These are phyloP conservation scores for Chlamydomonas sp. DNA, from an alignment of 139 green algal genomes.

Conservation along the genomic window DNA sequence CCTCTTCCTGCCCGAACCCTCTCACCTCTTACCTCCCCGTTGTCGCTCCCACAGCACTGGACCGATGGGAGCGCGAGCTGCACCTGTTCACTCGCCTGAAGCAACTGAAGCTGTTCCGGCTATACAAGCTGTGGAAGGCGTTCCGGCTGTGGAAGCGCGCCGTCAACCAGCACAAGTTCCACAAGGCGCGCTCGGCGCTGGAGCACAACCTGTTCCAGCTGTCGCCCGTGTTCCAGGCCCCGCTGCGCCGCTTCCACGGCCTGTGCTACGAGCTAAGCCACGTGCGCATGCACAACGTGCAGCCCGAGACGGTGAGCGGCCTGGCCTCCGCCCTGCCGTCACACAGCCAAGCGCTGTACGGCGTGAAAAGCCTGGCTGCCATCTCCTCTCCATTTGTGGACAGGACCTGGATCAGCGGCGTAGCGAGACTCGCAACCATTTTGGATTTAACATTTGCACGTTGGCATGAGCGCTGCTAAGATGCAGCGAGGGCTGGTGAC, in stretches of 20 bases:
- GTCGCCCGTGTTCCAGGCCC: constrained; percentile 73
- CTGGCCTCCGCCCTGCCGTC: no score
- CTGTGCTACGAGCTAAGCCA: constrained; percentile 71
- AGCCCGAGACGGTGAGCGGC: constrained; percentile 40
- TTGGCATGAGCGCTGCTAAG: no score
- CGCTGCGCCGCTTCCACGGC: constrained; percentile 56
- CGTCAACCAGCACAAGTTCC: constrained; percentile 74
- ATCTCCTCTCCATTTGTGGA: no score
- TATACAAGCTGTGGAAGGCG: constrained; percentile 84
- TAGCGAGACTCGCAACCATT: no score
- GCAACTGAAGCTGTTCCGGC: constrained; percentile 68
- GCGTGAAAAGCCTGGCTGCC: no score
- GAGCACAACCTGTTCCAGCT: constrained; percentile 81
- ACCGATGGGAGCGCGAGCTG: constrained; percentile 84
- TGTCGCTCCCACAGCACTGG: constrained; percentile 54
- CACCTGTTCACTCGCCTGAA: constrained; percentile 75
- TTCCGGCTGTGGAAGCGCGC: constrained; percentile 74
- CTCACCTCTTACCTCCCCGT: background rate
- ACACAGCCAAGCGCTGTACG: no score
- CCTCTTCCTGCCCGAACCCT: background rate
- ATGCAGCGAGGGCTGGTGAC: no score
- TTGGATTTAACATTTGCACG: no score
- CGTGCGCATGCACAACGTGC: constrained; percentile 72
- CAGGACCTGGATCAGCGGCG: no score
- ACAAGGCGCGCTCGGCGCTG: constrained; percentile 56